Evolutionary conservation across 495 filamentous ascomycete species (phyloP).

Genomic region (Penicillium canescens): DNA sequence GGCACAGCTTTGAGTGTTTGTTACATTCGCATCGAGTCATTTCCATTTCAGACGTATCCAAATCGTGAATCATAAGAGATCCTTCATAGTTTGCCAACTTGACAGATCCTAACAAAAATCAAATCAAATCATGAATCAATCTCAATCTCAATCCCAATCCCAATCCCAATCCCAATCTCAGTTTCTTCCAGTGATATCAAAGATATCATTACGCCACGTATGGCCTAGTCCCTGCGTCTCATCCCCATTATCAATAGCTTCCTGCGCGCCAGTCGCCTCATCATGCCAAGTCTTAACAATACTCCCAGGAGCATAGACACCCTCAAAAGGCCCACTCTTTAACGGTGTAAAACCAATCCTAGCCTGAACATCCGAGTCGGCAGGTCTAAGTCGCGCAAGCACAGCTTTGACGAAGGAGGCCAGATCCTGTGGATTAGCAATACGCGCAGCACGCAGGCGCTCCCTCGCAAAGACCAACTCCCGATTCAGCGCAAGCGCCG

Average conservation of each 20-base stretch:
- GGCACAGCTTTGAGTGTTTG: background rate
- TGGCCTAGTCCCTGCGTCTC: constrained; percentile 35
- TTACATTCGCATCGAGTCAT: background rate
- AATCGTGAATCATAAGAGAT: too few relatives aligned
- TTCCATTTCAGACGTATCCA: too few relatives aligned
- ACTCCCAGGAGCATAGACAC: constrained; percentile 84
- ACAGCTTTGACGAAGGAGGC: constrained; percentile 81
- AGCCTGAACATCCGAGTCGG: constrained; percentile 72
- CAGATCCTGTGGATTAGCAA: constrained; percentile 78
- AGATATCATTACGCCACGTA: constrained; percentile 82
- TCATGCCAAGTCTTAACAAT: constrained; percentile 85
- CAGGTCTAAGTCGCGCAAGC: constrained; percentile 67
- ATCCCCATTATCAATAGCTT: constrained; percentile 58
- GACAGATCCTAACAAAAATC: background rate
- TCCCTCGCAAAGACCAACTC: constrained; percentile 87
- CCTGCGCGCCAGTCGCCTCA: constrained; percentile 67
- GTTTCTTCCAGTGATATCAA: constrained; percentile 56
- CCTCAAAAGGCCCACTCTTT: constrained; percentile 71
- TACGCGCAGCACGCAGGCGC: constrained; percentile 77
- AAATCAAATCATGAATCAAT: background rate
- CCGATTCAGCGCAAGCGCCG: constrained; percentile 72
- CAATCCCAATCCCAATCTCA: background rate
- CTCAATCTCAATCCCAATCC: background rate
- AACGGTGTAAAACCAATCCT: constrained; percentile 65
- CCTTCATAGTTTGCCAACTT: too few relatives aligned